phyloP scores from a whole-genome alignment of 169 alveolate genomes.

The Plasmodium berghei region DNA sequence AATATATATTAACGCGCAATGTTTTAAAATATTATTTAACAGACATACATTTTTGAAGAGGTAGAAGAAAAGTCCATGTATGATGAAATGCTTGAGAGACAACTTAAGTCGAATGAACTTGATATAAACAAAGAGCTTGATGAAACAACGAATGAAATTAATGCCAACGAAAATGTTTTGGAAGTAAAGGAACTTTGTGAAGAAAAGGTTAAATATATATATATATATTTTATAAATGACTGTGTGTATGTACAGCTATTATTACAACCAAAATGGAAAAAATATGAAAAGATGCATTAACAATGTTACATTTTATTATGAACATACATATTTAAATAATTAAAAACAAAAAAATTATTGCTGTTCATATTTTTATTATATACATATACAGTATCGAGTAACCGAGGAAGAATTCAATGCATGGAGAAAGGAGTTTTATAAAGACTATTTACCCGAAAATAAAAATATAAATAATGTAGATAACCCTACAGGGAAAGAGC shows the following conservation, averaged over 20 bases:
- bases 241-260: not conserved
- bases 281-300: too few species aligned
- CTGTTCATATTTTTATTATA: not conserved
- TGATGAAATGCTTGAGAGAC: conserved; percentile 67
- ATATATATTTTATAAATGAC: not conserved
- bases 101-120: conserved; percentile 10
- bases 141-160: conserved; percentile 15
- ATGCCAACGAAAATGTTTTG: conserved; percentile 43
- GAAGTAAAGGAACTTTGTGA: conserved; percentile 59
- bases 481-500: conserved; percentile 73
- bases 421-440: conserved; percentile 70
- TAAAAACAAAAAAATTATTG: too few species aligned
- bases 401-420: conserved; percentile 72
- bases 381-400: conserved; percentile 44
- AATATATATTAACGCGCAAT: not conserved
- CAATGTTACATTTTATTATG: too few species aligned
- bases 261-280: not conserved
- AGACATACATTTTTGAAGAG: conserved; percentile 59
- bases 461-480: conserved; percentile 28
- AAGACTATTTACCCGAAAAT: conserved; percentile 26
- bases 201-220: conserved; percentile 18
- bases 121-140: conserved; percentile 20
- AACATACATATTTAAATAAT: too few species aligned
- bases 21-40: not conserved
- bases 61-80: conserved; percentile 66